A percentile compares a stretch with the other conserved stretches of the same genome.
Conservation (phyloP, 2,329 filamentous ascomycete species). For the Fusarium humuli region DNA sequence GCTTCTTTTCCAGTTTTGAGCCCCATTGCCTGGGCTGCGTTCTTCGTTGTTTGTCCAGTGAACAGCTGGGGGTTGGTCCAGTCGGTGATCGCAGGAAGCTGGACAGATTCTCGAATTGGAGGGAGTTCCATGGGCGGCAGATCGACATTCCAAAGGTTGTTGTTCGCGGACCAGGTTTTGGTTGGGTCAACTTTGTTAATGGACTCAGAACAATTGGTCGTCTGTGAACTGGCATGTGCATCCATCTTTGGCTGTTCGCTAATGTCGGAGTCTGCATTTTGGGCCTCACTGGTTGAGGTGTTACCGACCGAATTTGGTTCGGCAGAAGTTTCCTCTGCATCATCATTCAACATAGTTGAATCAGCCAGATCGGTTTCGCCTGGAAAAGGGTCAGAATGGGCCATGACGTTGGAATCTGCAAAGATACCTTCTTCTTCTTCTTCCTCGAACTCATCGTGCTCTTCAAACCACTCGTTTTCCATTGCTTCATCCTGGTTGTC, state of each 20-base stretch:
- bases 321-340: background rate
- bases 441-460: conserved; percentile 41
- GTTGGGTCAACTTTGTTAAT: background rate
- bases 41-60: background rate
- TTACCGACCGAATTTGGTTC: background rate
- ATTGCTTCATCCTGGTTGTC: conserved; percentile 1
- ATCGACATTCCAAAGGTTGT: conserved; percentile 9
- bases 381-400: conserved; percentile 26
- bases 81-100: conserved; percentile 38
- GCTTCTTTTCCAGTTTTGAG: conserved; percentile 54
- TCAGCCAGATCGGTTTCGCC: conserved; percentile 6
- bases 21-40: conserved; percentile 49
- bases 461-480: conserved; percentile 33
- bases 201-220: background rate
- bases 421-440: conserved; percentile 31
- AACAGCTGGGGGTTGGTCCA: conserved; percentile 5
- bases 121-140: conserved; percentile 17
- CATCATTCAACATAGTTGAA: background rate
- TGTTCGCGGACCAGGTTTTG: background rate
- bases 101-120: conserved; percentile 3
- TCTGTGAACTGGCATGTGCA: background rate
- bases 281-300: background rate
- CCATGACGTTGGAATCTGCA: background rate
- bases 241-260: background rate
- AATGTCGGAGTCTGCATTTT: background rate